Conservation (phyloP, 2,329 filamentous ascomycete species). For the Fusarium metavorans region DNA sequence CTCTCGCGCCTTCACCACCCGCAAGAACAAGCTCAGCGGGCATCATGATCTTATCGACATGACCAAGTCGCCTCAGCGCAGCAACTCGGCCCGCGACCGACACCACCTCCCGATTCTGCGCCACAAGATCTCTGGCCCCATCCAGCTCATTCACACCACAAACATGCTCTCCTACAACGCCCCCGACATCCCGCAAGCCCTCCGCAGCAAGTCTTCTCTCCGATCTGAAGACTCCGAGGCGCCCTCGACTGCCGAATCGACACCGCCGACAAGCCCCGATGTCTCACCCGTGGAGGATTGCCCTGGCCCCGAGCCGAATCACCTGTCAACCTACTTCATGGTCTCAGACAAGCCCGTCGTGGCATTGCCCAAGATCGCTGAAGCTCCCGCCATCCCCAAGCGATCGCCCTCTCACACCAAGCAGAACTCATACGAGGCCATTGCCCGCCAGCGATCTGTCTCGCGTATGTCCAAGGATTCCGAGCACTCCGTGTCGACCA, state of each 20-base stretch:
- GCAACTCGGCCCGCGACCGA: slow-evolving; percentile 60
- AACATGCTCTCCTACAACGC: slow-evolving; percentile 97
- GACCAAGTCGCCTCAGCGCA: slow-evolving; percentile 59
- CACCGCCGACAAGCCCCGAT: slow-evolving; percentile 77
- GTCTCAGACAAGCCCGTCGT: slow-evolving; percentile 60
- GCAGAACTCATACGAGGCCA: slow-evolving; percentile 78
- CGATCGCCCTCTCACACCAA: slow-evolving; percentile 91
- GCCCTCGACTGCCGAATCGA: slow-evolving; percentile 64
- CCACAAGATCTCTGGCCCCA: slow-evolving; percentile 85
- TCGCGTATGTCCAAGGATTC: slow-evolving; percentile 69
- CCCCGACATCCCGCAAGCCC: slow-evolving; percentile 76
- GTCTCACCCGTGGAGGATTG: slow-evolving; percentile 67
- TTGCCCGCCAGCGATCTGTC: slow-evolving; percentile 75
- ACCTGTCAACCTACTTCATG: slow-evolving; percentile 75
- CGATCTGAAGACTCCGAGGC: slow-evolving; percentile 80
- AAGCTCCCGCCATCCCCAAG: slow-evolving; percentile 73
- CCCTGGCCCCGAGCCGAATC: slow-evolving; percentile 72
- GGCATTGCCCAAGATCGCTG: slow-evolving; percentile 48
- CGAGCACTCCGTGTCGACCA: slow-evolving; percentile 65
- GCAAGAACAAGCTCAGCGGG: slow-evolving; percentile 66
- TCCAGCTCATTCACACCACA: slow-evolving; percentile 91
- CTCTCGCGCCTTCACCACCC: slow-evolving; percentile 78
- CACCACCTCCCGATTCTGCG: slow-evolving; percentile 59
- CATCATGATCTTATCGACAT: slow-evolving; percentile 57
- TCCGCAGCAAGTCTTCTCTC: slow-evolving; percentile 61